Evolutionary conservation across 169 alveolate genomes (phyloP), one percentile per base, ranked within the genome.

Genomic region (Hepatocystis sp.): DNA sequence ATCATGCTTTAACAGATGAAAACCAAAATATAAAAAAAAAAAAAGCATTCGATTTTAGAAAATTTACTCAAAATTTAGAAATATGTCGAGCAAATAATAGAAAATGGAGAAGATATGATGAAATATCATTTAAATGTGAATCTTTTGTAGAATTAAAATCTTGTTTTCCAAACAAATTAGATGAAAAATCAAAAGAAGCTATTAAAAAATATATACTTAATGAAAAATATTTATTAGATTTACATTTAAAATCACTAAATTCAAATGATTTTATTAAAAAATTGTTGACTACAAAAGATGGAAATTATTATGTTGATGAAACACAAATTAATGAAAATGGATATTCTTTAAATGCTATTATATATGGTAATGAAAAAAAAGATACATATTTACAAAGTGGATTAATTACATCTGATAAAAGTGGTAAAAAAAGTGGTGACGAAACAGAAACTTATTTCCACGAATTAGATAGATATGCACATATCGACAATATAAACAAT

Each of bases 181-280:
- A 67, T 49, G 86, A 76, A 39, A 85, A 76, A 47, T 68, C 85
- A 4, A 52, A 85, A 51, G 91, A 85, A 65, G 39, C 67, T 64
- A 55, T 76, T 15, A 66, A 85, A 60, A 85, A 85, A 44, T 81
- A 81, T 61, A 44, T 63, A 0, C 44, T 85, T 23, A 49, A 86
- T 85, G 91, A 90, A 61, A 55, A 85, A 84, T 61, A 71, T 39
- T 63, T 90, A 13, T 53, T 85, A 52, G 68, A 90, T 84, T 25
- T 90, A 39, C 90, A 90, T 58, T 76, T 90, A 49, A 51, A 84
- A 46, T 49, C 91, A 47, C 51, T 84, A 44, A 52, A 84, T 32
- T 81, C 86, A 23, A 61, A 60, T n/a, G 49, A 30, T 13, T 53
- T 67, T 67, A 58, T 84, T 44, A 65, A 68, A 78, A 13, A 60